Evolutionary conservation across 2,329 filamentous ascomycete genomes (phyloP).

Genomic region (Rugonectria rugulosa): DNA sequence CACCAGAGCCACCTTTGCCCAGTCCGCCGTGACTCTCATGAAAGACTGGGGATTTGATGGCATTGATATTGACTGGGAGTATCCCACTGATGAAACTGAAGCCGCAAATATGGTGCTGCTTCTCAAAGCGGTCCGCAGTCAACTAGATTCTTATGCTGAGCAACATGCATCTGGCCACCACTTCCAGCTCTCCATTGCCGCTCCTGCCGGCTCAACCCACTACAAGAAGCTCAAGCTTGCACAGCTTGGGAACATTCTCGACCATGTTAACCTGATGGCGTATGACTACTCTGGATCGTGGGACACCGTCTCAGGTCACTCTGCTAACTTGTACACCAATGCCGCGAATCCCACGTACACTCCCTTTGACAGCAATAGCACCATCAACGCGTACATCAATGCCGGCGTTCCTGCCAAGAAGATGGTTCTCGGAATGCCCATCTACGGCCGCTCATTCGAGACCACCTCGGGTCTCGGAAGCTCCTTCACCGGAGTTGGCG

Average conservation of each 20-base stretch:
- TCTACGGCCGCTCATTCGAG: constrained; percentile 78
- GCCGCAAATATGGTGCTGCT: constrained; percentile 52
- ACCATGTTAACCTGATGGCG: constrained; percentile 71
- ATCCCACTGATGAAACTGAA: constrained; percentile 45
- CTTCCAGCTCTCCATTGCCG: constrained; percentile 60
- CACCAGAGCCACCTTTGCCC: constrained; percentile 70
- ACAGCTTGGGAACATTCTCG: constrained; percentile 56
- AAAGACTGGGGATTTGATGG: constrained; percentile 71
- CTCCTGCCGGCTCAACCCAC: constrained; percentile 55
- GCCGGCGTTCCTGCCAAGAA: constrained; percentile 69
- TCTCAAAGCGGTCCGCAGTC: constrained; percentile 49
- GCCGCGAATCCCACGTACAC: constrained; percentile 62
- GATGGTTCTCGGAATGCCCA: constrained; percentile 78
- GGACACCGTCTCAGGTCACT: constrained; percentile 68
- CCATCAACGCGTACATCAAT: constrained; percentile 69
- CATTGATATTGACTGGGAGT: constrained; percentile 52
- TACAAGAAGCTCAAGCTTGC: constrained; percentile 56
- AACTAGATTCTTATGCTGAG: constrained; percentile 55
- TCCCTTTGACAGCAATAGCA: constrained; percentile 71
- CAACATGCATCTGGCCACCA: constrained; percentile 50
- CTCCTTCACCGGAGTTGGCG: constrained; percentile 63
- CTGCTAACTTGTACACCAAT: constrained; percentile 72
- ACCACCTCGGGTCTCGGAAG: constrained; percentile 38
- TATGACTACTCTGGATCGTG: constrained; percentile 79
- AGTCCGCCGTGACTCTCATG: constrained; percentile 71